phyloP scores from a whole-genome alignment of 1,139 yeast species.

The Yamadazyma mexicana region DNA sequence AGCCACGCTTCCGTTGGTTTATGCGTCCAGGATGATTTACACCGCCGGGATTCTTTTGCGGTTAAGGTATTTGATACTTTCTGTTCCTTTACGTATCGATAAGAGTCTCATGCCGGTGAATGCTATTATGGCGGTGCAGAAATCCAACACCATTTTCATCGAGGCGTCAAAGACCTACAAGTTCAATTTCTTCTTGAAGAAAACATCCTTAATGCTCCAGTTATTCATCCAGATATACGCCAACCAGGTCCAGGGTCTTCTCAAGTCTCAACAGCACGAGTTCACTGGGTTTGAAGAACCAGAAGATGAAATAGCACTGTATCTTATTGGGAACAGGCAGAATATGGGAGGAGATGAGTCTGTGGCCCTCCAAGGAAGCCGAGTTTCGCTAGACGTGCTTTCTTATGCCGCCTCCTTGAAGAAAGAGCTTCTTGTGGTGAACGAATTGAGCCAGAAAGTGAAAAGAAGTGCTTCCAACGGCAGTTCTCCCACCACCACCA shows the following conservation, averaged over 20 bases:
- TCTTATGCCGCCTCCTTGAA: slow-evolving; percentile 36
- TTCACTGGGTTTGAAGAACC: slow-evolving; percentile 23
- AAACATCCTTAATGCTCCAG: slow-evolving; percentile 54
- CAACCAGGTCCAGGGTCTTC: slow-evolving; percentile 41
- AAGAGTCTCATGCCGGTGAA: slow-evolving; percentile 50
- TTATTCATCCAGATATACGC: slow-evolving; percentile 62
- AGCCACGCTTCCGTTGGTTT: slow-evolving; percentile 61
- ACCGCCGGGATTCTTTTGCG: slow-evolving; percentile 67
- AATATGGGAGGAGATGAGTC: not conserved
- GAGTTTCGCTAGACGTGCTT: slow-evolving; percentile 35
- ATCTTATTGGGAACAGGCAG: not conserved
- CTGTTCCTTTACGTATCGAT: slow-evolving; percentile 53
- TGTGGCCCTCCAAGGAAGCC: slow-evolving; percentile 8
- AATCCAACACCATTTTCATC: slow-evolving; percentile 41
- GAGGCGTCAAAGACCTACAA: slow-evolving; percentile 39
- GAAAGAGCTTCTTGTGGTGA: slow-evolving; percentile 10
- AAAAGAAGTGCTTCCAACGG: slow-evolving; percentile 5
- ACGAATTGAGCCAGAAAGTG: slow-evolving; percentile 8
- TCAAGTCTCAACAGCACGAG: slow-evolving; percentile 27
- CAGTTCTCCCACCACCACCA: slow-evolving; percentile 3
- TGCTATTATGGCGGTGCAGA: slow-evolving; percentile 45
- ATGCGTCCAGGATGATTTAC: slow-evolving; percentile 64
- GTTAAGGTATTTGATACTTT: slow-evolving; percentile 54
- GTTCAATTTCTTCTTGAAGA: slow-evolving; percentile 51
- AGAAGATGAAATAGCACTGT: slow-evolving; percentile 1